Evolutionary conservation across 129 eudicot genomes (phyloP), one percentile per base, ranked within the genome.

Genomic region (Logfia minima): DNA sequence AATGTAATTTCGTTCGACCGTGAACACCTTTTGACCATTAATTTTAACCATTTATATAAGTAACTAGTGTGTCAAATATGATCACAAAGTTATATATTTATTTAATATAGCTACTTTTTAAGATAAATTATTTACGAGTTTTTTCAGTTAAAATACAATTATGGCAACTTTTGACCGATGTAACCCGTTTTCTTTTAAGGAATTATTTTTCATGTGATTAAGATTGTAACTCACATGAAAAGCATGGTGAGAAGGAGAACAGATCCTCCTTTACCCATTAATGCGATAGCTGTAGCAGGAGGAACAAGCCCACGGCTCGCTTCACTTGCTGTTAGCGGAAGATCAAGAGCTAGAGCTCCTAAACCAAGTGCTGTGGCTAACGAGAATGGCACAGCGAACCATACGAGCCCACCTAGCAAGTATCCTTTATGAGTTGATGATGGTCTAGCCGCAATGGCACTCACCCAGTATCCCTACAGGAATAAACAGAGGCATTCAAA

Each of bases 391-490:
- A 94, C 99, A 2, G 99, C 96, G 68, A 94, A 94, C 99, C 99
- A 94, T 0, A 94, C 97, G 61, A 94, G 80, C 31, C 99, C 99
- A 10, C 99, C 99, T 76, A 94, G 79, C 74, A 94, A 82, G 77
- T 94, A 94, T 66, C 99, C 99, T 85, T 94, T 94, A 73, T 94
- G 99, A 23, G 99, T 95, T 65, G 99, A 95, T 11, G 97, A 88
- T 29, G 99, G 99, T 81, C 99, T 87, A 35, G 99, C 97, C 59
- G 99, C 99, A 70, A 95, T 91, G 28, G 97, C 99, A 81, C 99
- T 95, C 62, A 94, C 97, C 99, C 99, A 91, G 59, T 95, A 95
- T 32, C 99, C 99, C 97, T 95, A 85, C 7, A 65, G 9, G 55
- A 10, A 76, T 34, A 66, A 28, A 55, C 55, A 56, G 14, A 6